Percentiles rank a stretch among this genome's conserved stretches.
phyloP scores from a whole-genome alignment of 2,329 filamentous ascomycete genomes.

The Beauveria asiatica region DNA sequence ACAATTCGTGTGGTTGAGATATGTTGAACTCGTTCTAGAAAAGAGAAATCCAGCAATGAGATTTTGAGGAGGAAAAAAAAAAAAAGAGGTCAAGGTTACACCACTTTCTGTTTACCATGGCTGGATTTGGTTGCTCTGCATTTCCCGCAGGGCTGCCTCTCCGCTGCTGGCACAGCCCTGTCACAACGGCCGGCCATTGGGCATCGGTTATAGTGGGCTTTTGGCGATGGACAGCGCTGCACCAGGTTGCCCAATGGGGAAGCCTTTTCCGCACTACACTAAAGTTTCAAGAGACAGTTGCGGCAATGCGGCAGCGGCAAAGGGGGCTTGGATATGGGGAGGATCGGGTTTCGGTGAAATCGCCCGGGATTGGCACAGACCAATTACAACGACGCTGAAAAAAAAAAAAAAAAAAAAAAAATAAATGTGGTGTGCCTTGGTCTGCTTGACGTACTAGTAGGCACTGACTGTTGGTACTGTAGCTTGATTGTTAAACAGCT shows the following conservation, averaged over 20 bases:
- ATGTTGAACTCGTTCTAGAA: not conserved
- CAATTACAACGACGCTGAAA: not conserved
- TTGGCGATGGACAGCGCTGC: not conserved
- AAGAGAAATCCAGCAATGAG: not conserved
- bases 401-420: not conserved
- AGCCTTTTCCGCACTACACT: not conserved
- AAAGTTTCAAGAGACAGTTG: not conserved
- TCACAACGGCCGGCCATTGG: not conserved
- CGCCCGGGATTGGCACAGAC: not conserved
- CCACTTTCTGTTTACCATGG: not conserved
- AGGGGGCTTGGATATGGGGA: not conserved
- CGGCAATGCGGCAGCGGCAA: constrained; percentile 5
- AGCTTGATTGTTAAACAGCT: not conserved
- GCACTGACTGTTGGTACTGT: not conserved
- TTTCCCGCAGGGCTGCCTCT: not conserved
- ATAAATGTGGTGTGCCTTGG: not conserved
- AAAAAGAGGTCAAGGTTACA: not conserved
- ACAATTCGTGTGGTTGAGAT: not conserved
- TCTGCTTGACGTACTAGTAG: not conserved
- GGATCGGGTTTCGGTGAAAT: constrained; percentile 2
- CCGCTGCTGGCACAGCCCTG: not conserved
- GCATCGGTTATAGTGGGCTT: not conserved
- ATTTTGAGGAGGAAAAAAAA: not conserved
- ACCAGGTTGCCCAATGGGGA: not conserved
- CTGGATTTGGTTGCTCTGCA: not conserved